phyloP scores from a whole-genome alignment of 2,329 filamentous ascomycete species.

The Penicillium vulpinum region DNA sequence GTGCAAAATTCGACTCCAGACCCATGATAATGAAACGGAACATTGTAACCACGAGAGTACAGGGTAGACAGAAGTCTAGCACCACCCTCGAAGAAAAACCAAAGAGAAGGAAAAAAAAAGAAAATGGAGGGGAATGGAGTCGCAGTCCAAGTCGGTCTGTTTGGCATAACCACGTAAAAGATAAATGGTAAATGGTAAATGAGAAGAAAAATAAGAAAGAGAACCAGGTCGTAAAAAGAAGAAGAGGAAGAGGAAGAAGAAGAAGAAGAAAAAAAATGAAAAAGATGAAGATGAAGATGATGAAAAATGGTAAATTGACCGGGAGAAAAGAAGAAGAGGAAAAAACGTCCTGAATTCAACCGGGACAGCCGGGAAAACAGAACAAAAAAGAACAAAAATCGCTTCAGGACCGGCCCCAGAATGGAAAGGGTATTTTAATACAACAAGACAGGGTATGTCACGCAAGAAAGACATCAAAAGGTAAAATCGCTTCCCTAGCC shows the following conservation, averaged over 20 bases:
- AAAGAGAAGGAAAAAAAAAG: slow-evolving; percentile 34
- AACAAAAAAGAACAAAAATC: slow-evolving; percentile 24
- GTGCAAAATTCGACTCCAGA: slow-evolving; percentile 15
- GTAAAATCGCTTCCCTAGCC: slow-evolving; percentile 19
- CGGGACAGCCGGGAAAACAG: slow-evolving; percentile 20
- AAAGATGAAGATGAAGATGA: slow-evolving; percentile 19
- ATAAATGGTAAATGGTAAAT: slow-evolving; percentile 6
- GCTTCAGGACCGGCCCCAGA: slow-evolving; percentile 41
- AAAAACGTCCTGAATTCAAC: slow-evolving; percentile 27
- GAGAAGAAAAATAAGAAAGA: slow-evolving; percentile 16
- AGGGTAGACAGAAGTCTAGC: slow-evolving; percentile 20
- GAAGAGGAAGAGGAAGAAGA: slow-evolving; percentile 28
- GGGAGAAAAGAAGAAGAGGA: slow-evolving; percentile 33
- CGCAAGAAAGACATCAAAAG: slow-evolving; percentile 22
- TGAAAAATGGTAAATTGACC: slow-evolving; percentile 19
- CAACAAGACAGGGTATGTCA: slow-evolving; percentile 28
- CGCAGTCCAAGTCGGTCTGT: slow-evolving; percentile 41
- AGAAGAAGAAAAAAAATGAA: slow-evolving; percentile 29
- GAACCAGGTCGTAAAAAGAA: slow-evolving; percentile 24
- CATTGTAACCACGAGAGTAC: slow-evolving; percentile 24
- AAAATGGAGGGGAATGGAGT: slow-evolving; percentile 20
- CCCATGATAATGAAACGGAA: slow-evolving; percentile 14
- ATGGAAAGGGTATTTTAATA: slow-evolving; percentile 34
- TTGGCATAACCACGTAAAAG: slow-evolving; percentile 44
- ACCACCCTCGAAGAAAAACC: slow-evolving; percentile 40